A percentile compares a stretch with the other conserved stretches of the same genome.
These are phyloP conservation scores for Macrophomina pseudophaseolina DNA, from an alignment of 2,329 filamentous ascomycete species.

Conservation along the genomic window DNA sequence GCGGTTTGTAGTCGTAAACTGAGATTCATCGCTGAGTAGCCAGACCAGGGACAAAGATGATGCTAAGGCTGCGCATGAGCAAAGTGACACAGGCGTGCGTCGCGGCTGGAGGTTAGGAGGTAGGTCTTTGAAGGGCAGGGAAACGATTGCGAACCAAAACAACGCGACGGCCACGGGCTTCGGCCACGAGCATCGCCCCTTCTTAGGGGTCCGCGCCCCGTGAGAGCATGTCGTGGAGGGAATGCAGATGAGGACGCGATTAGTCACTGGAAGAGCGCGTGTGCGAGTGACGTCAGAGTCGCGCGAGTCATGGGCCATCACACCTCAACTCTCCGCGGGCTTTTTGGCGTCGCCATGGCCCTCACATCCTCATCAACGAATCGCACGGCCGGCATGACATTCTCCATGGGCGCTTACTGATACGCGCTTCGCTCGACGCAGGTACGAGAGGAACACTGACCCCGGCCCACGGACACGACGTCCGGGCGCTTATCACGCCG, in stretches of 20 bases:
- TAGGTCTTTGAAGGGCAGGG: no score
- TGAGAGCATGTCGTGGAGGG: background rate
- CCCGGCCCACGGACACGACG: slow-evolving; percentile 1
- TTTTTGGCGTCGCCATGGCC: background rate
- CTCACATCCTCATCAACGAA: background rate
- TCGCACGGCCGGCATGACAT: background rate
- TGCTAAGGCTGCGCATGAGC: no score
- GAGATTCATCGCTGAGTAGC: no score
- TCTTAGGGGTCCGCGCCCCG: background rate
- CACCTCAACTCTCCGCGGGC: background rate
- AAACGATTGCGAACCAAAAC: no score
- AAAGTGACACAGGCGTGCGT: no score
- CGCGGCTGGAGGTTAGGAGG: no score
- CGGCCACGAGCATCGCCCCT: no score
- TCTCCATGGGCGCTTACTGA: background rate
- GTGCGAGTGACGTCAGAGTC: background rate
- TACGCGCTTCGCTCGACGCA: slow-evolving; percentile 5
- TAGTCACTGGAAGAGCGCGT: background rate
- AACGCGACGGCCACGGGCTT: no score
- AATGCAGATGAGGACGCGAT: background rate
- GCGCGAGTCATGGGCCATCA: background rate
- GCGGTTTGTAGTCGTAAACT: no score
- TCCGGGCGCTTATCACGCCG: slow-evolving; percentile 8
- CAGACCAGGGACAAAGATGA: no score
- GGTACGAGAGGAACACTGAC: slow-evolving; percentile 11